Evolutionary conservation across 2,329 filamentous ascomycete genomes (phyloP).

Genomic region (Eurotiales sp.): DNA sequence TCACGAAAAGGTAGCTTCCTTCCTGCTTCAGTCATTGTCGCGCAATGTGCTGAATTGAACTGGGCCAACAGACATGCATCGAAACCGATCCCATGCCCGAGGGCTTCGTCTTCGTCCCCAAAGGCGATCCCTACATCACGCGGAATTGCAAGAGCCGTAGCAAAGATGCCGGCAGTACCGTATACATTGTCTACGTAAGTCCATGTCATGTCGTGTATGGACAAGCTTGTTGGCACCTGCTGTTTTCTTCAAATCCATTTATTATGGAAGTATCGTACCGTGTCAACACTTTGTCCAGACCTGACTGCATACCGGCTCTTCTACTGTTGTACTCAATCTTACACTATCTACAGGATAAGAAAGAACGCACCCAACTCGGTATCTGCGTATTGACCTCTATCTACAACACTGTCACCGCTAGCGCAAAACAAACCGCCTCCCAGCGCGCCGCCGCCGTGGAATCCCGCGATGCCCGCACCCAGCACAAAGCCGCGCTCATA

Average conservation of each 20-base stretch:
- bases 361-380: conserved; percentile 30
- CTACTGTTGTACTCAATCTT: too few relatives aligned
- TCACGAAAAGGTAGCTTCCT: background rate
- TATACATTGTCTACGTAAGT: conserved; percentile 39
- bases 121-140: conserved; percentile 43
- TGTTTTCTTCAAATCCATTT: too few relatives aligned
- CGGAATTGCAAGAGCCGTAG: conserved; percentile 37
- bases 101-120: conserved; percentile 39
- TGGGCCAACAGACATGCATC: conserved; percentile 32
- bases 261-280: too few relatives aligned
- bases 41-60: too few relatives aligned
- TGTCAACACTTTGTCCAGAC: too few relatives aligned
- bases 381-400: conserved; percentile 42
- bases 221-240: too few relatives aligned
- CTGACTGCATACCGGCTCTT: conserved; percentile 22
- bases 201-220: too few relatives aligned
- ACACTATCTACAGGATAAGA: conserved; percentile 22
- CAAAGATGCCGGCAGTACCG: conserved; percentile 26
- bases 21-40: background rate
- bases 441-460: conserved; percentile 39
- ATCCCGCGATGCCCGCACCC: conserved; percentile 31
- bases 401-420: conserved; percentile 33
- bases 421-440: conserved; percentile 37
- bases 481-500: conserved; percentile 22
- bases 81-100: conserved; percentile 24